Evolutionary conservation across 768 basidiomycete species (phyloP).

Genomic region (Termitomyces sp.): DNA sequence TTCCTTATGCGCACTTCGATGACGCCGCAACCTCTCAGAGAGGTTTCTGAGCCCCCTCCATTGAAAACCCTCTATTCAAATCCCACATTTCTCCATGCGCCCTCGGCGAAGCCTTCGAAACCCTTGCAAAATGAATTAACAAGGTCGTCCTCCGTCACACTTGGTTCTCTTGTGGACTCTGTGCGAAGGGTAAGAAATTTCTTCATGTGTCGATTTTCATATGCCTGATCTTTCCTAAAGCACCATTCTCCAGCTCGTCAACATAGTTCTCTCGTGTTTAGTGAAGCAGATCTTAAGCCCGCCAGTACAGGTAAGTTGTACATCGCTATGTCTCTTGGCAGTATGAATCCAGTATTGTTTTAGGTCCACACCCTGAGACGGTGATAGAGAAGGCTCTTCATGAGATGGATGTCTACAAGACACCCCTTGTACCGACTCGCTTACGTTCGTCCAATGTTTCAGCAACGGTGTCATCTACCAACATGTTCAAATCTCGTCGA

Average conservation of each 20-base stretch:
- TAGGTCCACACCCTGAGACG: conserved; percentile 29
- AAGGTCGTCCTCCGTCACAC: conserved; percentile 34
- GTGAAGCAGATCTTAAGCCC: conserved; percentile 28
- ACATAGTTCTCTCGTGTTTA: conserved; percentile 46
- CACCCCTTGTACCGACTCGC: conserved; percentile 65
- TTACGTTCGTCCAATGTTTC: conserved; percentile 32
- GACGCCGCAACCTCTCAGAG: conserved; percentile 57
- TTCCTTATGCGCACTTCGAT: conserved; percentile 65
- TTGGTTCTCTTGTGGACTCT: conserved; percentile 55
- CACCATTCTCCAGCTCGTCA: conserved; percentile 45
- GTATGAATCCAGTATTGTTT: background rate
- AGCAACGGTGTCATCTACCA: conserved; percentile 32
- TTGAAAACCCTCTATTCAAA: conserved; percentile 54
- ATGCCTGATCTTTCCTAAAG: conserved; percentile 22
- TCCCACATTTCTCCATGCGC: conserved; percentile 66
- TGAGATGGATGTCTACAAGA: conserved; percentile 74
- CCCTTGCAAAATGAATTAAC: conserved; percentile 17
- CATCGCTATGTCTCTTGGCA: background rate
- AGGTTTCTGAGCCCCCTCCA: conserved; percentile 66
- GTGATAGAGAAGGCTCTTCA: conserved; percentile 65
- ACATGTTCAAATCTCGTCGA: conserved; percentile 56
- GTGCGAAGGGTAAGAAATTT: conserved; percentile 44
- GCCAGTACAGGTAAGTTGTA: conserved; percentile 23
- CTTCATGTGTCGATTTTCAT: background rate
- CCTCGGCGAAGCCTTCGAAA: conserved; percentile 27